Evolutionary conservation across 1,284 basidiomycete species (phyloP).

Genomic region (Cutaneotrichosporon sp.): DNA sequence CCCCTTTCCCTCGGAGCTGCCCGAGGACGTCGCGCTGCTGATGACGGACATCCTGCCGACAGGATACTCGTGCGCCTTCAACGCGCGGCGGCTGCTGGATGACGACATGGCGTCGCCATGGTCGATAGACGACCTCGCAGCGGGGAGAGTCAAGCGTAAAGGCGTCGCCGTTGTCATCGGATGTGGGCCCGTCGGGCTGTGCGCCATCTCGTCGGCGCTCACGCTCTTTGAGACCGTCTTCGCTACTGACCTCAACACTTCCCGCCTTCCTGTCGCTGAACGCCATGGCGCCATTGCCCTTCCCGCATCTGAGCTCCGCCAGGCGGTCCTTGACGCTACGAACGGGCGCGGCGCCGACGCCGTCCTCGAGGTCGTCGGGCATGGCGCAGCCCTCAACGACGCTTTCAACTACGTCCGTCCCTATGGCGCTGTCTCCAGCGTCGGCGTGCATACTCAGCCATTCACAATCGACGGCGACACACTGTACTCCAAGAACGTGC

Average conservation of each 20-base stretch:
- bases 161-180: constrained; percentile 46
- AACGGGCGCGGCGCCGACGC: constrained; percentile 50
- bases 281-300: constrained; percentile 47
- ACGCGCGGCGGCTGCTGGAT: constrained; percentile 42
- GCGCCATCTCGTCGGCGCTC: constrained; percentile 47
- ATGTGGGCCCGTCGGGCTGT: constrained; percentile 51
- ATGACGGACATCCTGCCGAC: constrained; percentile 51
- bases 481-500: constrained; percentile 69
- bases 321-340: constrained; percentile 31
- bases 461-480: constrained; percentile 46
- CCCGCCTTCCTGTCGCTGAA: constrained; percentile 28
- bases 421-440: constrained; percentile 72
- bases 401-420: constrained; percentile 71
- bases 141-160: constrained; percentile 30
- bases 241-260: constrained; percentile 33
- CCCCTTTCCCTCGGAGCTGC: constrained; percentile 40
- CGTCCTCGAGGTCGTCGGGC: constrained; percentile 67
- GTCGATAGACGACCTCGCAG: constrained; percentile 22
- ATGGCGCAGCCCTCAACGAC: constrained; percentile 62
- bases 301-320: constrained; percentile 22
- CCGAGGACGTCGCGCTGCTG: constrained; percentile 47
- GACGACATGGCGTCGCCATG: constrained; percentile 22
- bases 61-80: constrained; percentile 48
- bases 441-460: constrained; percentile 57
- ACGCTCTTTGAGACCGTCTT: constrained; percentile 44